phyloP scores from a whole-genome alignment of 352 stramenopile genomes.

The Aphanomyces euteiches region DNA sequence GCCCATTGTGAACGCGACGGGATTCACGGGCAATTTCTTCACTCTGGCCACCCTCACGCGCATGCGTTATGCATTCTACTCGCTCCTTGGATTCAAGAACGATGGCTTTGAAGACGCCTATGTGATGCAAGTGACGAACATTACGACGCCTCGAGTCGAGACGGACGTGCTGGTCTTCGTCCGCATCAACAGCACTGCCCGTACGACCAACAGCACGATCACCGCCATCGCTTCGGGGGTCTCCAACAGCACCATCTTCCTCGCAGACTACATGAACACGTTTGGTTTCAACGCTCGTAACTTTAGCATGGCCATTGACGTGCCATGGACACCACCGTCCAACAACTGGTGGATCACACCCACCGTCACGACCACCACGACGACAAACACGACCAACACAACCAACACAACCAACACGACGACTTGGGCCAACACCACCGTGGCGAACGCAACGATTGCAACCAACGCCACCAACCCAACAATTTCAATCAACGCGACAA shows the following conservation, averaged over 20 bases:
- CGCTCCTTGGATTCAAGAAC: conserved; percentile 13
- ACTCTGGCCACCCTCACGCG: neutral
- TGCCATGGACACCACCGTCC: neutral
- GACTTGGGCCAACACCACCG: no score
- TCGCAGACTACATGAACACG: conserved; percentile 2
- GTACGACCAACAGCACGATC: neutral
- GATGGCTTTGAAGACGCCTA: conserved; percentile 12
- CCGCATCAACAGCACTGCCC: neutral
- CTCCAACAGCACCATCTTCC: neutral
- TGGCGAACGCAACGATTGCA: no score
- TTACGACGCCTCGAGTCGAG: neutral
- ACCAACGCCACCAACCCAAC: conserved; percentile 6
- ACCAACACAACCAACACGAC: neutral
- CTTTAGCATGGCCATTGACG: conserved; percentile 2
- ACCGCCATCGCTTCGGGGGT: neutral
- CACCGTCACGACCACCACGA: neutral
- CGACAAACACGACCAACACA: neutral
- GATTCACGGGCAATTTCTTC: conserved; percentile 8
- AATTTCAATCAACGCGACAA: neutral
- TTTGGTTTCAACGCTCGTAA: conserved; percentile 9
- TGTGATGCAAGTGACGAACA: conserved; percentile 6
- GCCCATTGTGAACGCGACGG: neutral
- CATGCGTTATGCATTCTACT: conserved; percentile 17
- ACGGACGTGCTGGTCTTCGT: conserved; percentile 8
- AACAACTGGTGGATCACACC: neutral